Conservation (phyloP, 495 filamentous ascomycete species). For the Penicillium diatomitis region DNA sequence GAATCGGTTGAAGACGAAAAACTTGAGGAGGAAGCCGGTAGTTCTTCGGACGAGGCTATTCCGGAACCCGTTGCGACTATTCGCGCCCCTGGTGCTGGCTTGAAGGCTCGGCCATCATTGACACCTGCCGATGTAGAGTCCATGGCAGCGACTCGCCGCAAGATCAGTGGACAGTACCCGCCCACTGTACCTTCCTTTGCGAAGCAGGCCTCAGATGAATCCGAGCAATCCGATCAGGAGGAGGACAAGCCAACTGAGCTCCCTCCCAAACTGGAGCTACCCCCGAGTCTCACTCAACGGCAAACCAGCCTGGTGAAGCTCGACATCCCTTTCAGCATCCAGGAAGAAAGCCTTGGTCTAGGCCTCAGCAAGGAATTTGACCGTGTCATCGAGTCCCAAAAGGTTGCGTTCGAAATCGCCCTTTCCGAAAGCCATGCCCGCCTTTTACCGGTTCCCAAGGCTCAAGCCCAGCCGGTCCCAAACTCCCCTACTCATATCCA, state of each 20-base stretch:
- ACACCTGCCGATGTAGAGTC: slow-evolving; percentile 75
- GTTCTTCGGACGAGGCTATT: slow-evolving; percentile 41
- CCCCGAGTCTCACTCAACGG: slow-evolving; percentile 26
- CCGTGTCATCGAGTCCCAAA: slow-evolving; percentile 91
- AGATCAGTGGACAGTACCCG: slow-evolving; percentile 66
- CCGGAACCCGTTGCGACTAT: slow-evolving; percentile 85
- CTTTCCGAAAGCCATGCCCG: slow-evolving; percentile 27
- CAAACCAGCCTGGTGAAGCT: slow-evolving; percentile 49
- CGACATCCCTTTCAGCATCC: slow-evolving; percentile 54
- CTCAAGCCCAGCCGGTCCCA: slow-evolving; percentile 3
- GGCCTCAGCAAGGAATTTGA: slow-evolving; percentile 91
- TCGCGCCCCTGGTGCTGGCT: slow-evolving; percentile 73
- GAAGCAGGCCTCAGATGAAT: slow-evolving; percentile 27
- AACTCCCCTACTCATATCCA: background rate
- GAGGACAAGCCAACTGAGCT: slow-evolving; percentile 16
- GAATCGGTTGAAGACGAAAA: slow-evolving; percentile 12
- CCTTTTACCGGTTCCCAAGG: slow-evolving; percentile 3
- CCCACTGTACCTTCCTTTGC: slow-evolving; percentile 47
- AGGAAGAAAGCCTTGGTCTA: slow-evolving; percentile 55
- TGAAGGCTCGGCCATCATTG: slow-evolving; percentile 84
- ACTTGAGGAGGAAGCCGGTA: slow-evolving; percentile 20
- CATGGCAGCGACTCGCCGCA: slow-evolving; percentile 80
- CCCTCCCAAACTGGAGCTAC: slow-evolving; percentile 10
- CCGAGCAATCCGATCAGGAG: slow-evolving; percentile 15
- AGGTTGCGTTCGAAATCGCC: slow-evolving; percentile 65